Evolutionary conservation across 768 basidiomycete genomes (phyloP).

Genomic region (Mycena polygramma): DNA sequence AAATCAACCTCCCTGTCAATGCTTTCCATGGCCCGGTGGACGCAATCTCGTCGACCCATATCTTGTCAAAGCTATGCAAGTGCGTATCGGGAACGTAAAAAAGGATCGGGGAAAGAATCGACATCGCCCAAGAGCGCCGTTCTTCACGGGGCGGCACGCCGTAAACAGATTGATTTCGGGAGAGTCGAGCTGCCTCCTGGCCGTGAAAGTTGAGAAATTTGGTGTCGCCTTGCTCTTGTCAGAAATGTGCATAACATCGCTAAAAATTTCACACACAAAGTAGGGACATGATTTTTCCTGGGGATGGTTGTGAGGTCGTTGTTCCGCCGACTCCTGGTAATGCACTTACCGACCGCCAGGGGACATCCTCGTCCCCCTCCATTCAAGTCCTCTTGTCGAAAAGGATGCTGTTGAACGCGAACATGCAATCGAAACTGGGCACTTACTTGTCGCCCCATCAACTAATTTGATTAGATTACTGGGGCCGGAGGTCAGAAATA

Average conservation of each 20-base stretch:
- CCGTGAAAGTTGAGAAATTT: constrained; percentile 59
- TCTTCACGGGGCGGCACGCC: constrained; percentile 35
- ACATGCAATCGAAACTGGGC: no score
- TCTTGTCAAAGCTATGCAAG: constrained; percentile 53
- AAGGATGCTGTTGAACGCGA: neutral
- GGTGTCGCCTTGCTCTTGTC: constrained; percentile 43
- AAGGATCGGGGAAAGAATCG: constrained; percentile 52
- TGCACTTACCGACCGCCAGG: constrained; percentile 1
- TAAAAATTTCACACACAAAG: constrained; percentile 1
- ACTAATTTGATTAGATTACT: neutral
- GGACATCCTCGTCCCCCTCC: constrained; percentile 13
- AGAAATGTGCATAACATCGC: constrained; percentile 11
- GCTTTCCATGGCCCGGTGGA: constrained; percentile 53
- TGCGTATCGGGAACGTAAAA: constrained; percentile 62
- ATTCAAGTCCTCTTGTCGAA: constrained; percentile 3
- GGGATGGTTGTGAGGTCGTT: no score
- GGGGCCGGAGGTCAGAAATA: neutral
- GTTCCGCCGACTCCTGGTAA: neutral
- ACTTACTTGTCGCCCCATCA: neutral
- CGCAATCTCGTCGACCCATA: constrained; percentile 62
- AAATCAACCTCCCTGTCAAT: constrained; percentile 53
- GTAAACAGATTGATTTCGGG: constrained; percentile 49
- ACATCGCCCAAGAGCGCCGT: constrained; percentile 49
- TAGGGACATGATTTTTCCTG: constrained; percentile 21
- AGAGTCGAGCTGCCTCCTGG: constrained; percentile 57